Percentiles rank a stretch among this genome's conserved stretches.
These are phyloP conservation scores for Rauvolfia tetraphylla DNA, from an alignment of 257 asterid species.

Conservation along the genomic window DNA sequence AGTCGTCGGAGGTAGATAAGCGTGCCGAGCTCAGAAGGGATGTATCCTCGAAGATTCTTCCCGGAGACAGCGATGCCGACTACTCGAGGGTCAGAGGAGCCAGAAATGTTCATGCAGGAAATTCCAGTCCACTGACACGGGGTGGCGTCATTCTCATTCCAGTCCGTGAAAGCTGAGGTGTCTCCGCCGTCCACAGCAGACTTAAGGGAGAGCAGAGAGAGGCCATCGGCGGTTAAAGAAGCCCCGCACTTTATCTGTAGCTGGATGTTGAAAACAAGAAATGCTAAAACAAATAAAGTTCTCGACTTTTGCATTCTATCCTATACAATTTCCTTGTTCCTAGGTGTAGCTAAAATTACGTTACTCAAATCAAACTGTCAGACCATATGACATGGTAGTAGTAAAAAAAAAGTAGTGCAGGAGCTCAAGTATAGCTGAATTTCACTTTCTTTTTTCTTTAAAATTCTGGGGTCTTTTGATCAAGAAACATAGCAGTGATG, in stretches of 20 bases:
- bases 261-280: conserved; percentile 26
- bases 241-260: conserved; percentile 14
- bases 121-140: conserved; percentile 92
- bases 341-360: background rate
- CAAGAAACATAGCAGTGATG: background rate
- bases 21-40: conserved; percentile 89
- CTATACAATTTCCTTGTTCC: background rate
- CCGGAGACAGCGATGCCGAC: conserved; percentile 66
- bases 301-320: conserved; percentile 26
- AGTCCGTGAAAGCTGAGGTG: conserved; percentile 51
- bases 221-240: conserved; percentile 64
- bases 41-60: conserved; percentile 69
- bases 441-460: background rate
- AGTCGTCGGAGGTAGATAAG: conserved; percentile 78
- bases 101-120: conserved; percentile 74
- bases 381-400: background rate
- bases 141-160: conserved; percentile 69
- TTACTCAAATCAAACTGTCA: conserved; percentile 5
- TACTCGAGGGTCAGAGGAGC: conserved; percentile 60
- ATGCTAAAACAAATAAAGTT: conserved; percentile 13
- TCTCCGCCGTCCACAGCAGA: conserved; percentile 59
- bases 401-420: background rate
- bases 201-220: conserved; percentile 66
- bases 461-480: background rate
- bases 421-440: background rate